Evolutionary conservation across 306 rosid genomes (phyloP).

Genomic region (Glycine tomentella): DNA sequence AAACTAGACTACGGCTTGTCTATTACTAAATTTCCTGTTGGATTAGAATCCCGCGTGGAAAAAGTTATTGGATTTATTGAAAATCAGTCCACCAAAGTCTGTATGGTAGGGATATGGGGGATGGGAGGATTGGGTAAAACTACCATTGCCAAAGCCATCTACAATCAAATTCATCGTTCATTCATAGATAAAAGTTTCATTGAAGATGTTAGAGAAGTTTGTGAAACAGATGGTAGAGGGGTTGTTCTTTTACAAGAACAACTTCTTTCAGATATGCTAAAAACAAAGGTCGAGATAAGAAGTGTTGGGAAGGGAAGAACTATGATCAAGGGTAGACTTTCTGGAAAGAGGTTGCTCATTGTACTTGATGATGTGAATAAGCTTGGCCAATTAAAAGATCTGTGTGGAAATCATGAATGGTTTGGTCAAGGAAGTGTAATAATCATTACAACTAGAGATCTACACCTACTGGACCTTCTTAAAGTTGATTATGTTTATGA

Average conservation of each 20-base stretch:
- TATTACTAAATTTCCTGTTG: conserved; percentile 3
- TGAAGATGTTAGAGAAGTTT: conserved; percentile 14
- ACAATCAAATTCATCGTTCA: neutral
- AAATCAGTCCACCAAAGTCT: neutral
- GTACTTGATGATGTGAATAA: conserved; percentile 30
- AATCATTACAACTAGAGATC: conserved; percentile 46
- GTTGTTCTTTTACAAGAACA: neutral
- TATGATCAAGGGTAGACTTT: neutral
- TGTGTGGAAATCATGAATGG: conserved; percentile 26
- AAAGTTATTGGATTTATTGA: neutral
- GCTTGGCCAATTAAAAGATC: neutral
- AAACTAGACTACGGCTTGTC: neutral
- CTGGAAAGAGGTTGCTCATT: neutral
- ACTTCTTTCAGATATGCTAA: neutral
- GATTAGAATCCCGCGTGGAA: neutral
- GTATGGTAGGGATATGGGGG: conserved; percentile 15
- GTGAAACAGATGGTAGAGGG: neutral
- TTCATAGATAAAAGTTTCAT: neutral
- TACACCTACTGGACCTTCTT: neutral
- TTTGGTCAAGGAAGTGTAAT: conserved; percentile 44
- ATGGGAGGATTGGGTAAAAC: conserved; percentile 34
- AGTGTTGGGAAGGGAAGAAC: neutral
- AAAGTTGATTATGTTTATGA: neutral
- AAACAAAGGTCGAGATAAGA: neutral
- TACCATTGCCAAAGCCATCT: conserved; percentile 21